Evolutionary conservation across 805 yeast genomes (phyloP), one percentile per base, ranked within the genome.

Genomic region (Candida awuae): DNA sequence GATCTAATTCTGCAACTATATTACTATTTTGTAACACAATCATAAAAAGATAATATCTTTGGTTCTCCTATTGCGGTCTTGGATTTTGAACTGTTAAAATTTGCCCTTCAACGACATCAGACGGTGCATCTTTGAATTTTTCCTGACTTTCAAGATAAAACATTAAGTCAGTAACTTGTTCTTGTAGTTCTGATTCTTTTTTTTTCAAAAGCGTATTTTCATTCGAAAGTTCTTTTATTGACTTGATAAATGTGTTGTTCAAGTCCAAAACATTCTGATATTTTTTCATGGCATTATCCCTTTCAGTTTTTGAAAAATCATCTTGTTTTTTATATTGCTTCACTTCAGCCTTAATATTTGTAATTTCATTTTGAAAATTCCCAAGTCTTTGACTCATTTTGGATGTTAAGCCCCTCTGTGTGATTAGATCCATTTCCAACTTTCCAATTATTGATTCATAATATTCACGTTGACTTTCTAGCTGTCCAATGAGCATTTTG

Each of bases 401-500:
- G n/a, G n/a, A n/a, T n/a, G n/a, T n/a, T n/a, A n/a, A n/a, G n/a
- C n/a, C n/a, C n/a, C n/a, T n/a, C 18, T 28, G 8, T 6, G 30
- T 28, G 17, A 9, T 13, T 18, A 23, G 34, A 34, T 50, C 48
- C 21, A 60, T 39, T 43, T 60, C 61, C 28, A 35, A 2, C 4
- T 66, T 62, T 25, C 43, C 46, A 23, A 74, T 47, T 42, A 70
- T 67, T 12, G 65, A 61, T 52, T 86, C 95, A 55, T 81, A 87
- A 57, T 79, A 82, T 44, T 82, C 90, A 41, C 94, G 66, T 57
- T 87, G 95, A 7, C 92, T 80, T 40, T 86, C 94, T 38, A 87
- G 62, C 53, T 87, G 95, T 3, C 87, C 76, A 8, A 86, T 68
- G 19, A 87, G 60, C 29, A 87, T 65, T 52, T 82, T 82, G 0